Evolutionary conservation across 2,329 filamentous ascomycete species (phyloP), one percentile per base, ranked within the genome.

Genomic region (Trichophyton benhamiae): DNA sequence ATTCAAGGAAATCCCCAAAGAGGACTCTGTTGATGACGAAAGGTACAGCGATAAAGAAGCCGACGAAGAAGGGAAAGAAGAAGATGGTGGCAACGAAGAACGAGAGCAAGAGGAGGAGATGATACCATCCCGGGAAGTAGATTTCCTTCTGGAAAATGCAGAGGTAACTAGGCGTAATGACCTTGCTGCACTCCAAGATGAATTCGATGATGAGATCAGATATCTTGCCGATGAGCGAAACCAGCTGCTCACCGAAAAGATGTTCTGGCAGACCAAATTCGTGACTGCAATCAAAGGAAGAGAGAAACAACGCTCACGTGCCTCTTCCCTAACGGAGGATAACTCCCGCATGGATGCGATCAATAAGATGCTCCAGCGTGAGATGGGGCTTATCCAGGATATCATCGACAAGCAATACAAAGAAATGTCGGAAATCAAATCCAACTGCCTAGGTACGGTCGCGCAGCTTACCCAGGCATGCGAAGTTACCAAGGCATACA

Each of bases 241-340:
- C 17, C 22, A 25, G 1, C 15, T 61, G 9, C n/a, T 48, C 7
- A 41, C 6, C 5, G 55, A 60, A 30, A 48, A 48, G 13, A 55
- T 59, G 30, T 44, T 30, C 25, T 60, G 62, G 57, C 57, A 53
- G 30, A 38, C 41, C n/a, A 60, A 60, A 60, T 60, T 60, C 20
- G 59, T 60, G 15, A 55, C 36, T 13, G 48, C 59, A n/a, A 55
- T 57, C 9, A 60, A 60, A 42, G 30, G 27, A n/a, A 38, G 59
- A 13, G 46, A 53, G 30, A 27, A 57, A 13, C 44, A 22, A 41
- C 59, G 33, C 17, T 41, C 49, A 4, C 36, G 59, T 5, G 48
- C 30, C 30, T 53, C 41, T 15, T 60, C 59, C 17, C 2, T 41
- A 6, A 20, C 46, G 6, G 30, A 42, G 22, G 59, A 53, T 20